Base-by-base conservation (phyloP, 108 stramenopile genomes). In the Chaetoceros tenuissimus region DNA sequence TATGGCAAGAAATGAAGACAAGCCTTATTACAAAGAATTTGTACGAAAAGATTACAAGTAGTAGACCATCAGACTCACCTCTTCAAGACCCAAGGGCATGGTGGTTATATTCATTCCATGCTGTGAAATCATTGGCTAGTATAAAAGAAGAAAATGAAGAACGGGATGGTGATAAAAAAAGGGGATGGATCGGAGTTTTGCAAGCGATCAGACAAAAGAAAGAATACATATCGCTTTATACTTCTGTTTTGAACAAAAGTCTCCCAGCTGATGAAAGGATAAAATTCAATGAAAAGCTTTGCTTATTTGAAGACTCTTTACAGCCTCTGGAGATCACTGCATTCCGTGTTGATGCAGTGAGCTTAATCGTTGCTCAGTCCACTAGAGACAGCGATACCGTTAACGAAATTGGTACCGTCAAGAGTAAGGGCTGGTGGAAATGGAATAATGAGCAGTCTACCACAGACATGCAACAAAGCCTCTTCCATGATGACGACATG, bases 101-200 rank as follows among this genome's bases (percentile, higher is more conserved):
- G 85, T 87, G 85, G 85, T 53, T 24, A 31, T 87, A 81, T 55
- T 74, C 80, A 21, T 55, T 62, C 30, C 54, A 73, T 46, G 79
- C 82, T 18, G 70, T 80, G 23, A 46, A 57, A 34, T 71, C 62
- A 30, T 31, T 82, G 24, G 40, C 27, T 16, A 53, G 53, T 50
- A 58, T 53, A 24, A 23, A 48, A n/a, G 18, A 24, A 31, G 55
- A 31, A 0, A 30, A 59, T 28, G 56, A 55, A 22, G 34, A 13
- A 40, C 5, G 34, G 34, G 13, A 13, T 10, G 34, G 34, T 40
- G 5, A 34, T 28, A 47, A 34, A 18, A 53, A 72, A 46, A 47
- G 75, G 30, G 79, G 81, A 0, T 86, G 85, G 85, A 30, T 67
- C 3, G 71, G 73, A 48, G 3, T 82, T 0, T 66, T 72, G 24